Conservation (phyloP, 2,329 filamentous ascomycete species). For the Apiospora sp. region DNA sequence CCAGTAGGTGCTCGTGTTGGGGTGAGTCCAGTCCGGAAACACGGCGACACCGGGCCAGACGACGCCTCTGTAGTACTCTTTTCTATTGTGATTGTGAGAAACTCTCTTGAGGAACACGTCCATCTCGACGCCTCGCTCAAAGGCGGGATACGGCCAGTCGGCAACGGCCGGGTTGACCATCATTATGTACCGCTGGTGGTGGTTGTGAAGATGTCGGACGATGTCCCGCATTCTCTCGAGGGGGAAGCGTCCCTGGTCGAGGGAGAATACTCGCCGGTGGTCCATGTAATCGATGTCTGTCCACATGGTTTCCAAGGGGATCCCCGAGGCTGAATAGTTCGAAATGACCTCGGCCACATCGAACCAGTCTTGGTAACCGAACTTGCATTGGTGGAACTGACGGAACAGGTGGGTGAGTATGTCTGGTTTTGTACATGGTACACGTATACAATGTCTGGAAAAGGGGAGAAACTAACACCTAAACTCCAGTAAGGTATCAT, state of each 20-base stretch:
- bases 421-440: conserved; percentile 81
- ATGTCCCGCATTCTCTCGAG: conserved; percentile 69
- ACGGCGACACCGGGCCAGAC: conserved; percentile 80
- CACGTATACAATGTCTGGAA: conserved; percentile 73
- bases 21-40: conserved; percentile 80
- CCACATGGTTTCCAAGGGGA: conserved; percentile 76
- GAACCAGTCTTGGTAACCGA: conserved; percentile 70
- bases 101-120: conserved; percentile 54
- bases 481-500: conserved; percentile 63
- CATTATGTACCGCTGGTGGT: conserved; percentile 72
- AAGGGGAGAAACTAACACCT: neutral
- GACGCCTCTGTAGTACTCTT: conserved; percentile 60
- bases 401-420: conserved; percentile 58
- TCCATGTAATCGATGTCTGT: conserved; percentile 71
- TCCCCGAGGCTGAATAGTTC: conserved; percentile 70
- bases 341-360: conserved; percentile 73
- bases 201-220: conserved; percentile 69
- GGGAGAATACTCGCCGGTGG: conserved; percentile 65
- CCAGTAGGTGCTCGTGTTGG: conserved; percentile 72
- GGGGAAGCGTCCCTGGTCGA: conserved; percentile 70
- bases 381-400: conserved; percentile 66
- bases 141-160: conserved; percentile 50
- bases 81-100: neutral
- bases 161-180: conserved; percentile 78
- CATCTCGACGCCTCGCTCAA: conserved; percentile 51